phyloP scores from a whole-genome alignment of 305 asterid genomes.

The Rubia occidens region DNA sequence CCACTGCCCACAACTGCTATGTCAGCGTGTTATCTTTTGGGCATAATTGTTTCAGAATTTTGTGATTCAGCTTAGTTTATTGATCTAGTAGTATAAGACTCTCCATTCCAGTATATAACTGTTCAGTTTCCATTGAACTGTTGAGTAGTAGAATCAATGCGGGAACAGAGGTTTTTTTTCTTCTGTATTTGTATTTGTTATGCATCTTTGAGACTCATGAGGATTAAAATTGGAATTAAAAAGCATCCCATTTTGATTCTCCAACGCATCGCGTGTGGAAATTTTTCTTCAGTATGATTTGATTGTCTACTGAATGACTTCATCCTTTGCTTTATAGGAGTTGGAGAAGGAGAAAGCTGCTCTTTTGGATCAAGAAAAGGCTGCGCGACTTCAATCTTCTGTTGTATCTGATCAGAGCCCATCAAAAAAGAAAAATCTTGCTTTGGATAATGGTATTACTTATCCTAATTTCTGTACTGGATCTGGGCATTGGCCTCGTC shows the following conservation, averaged over 20 bases:
- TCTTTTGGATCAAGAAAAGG: constrained; percentile 76
- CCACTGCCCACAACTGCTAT: neutral
- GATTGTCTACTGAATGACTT: constrained; percentile 14
- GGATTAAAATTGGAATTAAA: neutral
- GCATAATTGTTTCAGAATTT: neutral
- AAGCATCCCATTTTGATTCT: neutral
- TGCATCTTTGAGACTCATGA: neutral
- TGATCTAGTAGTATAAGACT: neutral
- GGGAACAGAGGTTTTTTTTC: neutral
- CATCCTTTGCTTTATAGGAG: constrained; percentile 37
- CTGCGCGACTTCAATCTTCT: constrained; percentile 46
- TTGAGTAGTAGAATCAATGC: neutral
- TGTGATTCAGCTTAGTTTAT: neutral
- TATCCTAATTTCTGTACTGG: neutral
- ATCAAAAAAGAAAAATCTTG: constrained; percentile 44
- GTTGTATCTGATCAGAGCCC: constrained; percentile 48
- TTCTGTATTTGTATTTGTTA: neutral
- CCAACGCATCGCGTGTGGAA: neutral
- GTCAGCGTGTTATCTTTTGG: neutral
- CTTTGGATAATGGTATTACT: constrained; percentile 54
- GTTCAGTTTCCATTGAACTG: neutral
- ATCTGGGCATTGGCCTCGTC: neutral
- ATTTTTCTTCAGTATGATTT: neutral
- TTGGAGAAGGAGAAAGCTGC: constrained; percentile 74
- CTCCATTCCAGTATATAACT: neutral